Conservation (phyloP, 2,329 filamentous ascomycete genomes). For the Pezicula carpinea region DNA sequence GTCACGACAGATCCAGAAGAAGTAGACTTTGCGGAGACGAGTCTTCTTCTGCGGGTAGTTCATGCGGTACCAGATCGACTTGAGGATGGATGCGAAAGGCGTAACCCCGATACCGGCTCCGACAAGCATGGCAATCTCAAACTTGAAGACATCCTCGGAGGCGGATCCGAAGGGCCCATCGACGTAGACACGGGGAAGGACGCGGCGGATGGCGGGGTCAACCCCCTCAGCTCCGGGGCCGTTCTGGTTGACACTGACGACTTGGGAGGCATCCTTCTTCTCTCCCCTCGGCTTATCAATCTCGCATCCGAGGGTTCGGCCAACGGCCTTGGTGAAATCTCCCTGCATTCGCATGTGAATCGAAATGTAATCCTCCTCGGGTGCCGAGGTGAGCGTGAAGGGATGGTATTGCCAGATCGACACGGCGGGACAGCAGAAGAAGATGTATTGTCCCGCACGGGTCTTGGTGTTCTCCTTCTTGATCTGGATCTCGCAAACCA, state of each 20-base stretch:
- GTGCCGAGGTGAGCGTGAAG: slow-evolving; percentile 80
- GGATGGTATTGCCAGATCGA: slow-evolving; percentile 88
- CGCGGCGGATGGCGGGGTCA: slow-evolving; percentile 65
- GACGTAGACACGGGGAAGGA: slow-evolving; percentile 75
- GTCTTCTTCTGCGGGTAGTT: slow-evolving; percentile 81
- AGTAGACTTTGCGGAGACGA: slow-evolving; percentile 79
- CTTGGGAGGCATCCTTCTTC: slow-evolving; percentile 53
- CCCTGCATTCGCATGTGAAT: slow-evolving; percentile 81
- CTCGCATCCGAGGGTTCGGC: slow-evolving; percentile 70
- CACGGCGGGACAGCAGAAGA: slow-evolving; percentile 80
- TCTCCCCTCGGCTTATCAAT: slow-evolving; percentile 52
- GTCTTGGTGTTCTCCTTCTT: slow-evolving; percentile 86
- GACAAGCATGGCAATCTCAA: slow-evolving; percentile 73
- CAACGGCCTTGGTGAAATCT: slow-evolving; percentile 71
- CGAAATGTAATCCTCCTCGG: slow-evolving; percentile 86
- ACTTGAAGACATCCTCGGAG: slow-evolving; percentile 87
- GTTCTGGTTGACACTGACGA: slow-evolving; percentile 62
- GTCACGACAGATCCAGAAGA: slow-evolving; percentile 89
- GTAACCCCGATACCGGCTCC: slow-evolving; percentile 82
- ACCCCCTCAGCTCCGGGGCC: slow-evolving; percentile 45
- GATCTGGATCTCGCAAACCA: slow-evolving; percentile 87
- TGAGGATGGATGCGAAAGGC: slow-evolving; percentile 82
- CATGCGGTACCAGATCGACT: slow-evolving; percentile 92
- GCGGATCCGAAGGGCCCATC: slow-evolving; percentile 83
- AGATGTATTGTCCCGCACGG: slow-evolving; percentile 80